A percentile compares a stretch with the other conserved stretches of the same genome.
These are phyloP conservation scores for Aspergillus haitiensis DNA, from an alignment of 495 filamentous ascomycete genomes.

Conservation along the genomic window DNA sequence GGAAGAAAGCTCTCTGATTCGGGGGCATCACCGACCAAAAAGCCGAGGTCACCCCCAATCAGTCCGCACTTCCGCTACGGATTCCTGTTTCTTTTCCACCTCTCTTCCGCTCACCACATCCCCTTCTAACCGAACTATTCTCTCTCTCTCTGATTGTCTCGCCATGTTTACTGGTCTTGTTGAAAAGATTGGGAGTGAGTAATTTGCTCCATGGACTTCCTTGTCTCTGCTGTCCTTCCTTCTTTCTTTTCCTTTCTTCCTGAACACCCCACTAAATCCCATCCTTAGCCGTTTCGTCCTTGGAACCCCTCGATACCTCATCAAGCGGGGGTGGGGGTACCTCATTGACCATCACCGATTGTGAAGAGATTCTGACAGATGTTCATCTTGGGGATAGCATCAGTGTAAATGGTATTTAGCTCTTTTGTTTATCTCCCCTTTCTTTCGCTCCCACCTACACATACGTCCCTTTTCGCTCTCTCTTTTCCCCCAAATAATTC, in stretches of 20 bases:
- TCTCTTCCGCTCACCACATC: constrained; percentile 24
- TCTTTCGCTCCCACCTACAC: too few relatives aligned
- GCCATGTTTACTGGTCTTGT: constrained; percentile 97
- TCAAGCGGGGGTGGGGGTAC: constrained; percentile 71
- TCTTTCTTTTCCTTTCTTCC: too few relatives aligned
- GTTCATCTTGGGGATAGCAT: constrained; percentile 90
- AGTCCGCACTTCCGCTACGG: constrained; percentile 17
- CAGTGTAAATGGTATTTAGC: constrained; percentile 73
- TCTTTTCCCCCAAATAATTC: not conserved
- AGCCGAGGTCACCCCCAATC: constrained; percentile 33
- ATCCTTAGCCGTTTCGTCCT: constrained; percentile 69
- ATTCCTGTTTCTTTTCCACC: constrained; percentile 15
- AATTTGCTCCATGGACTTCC: not conserved
- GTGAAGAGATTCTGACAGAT: constrained; percentile 73
- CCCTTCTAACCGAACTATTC: constrained; percentile 7
- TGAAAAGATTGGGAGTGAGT: constrained; percentile 87
- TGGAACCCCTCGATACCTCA: constrained; percentile 76
- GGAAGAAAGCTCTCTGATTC: constrained; percentile 12
- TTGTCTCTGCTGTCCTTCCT: too few relatives aligned
- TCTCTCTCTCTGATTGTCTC: constrained; percentile 8
- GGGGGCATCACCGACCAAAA: constrained; percentile 21
- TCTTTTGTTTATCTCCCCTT: not conserved
- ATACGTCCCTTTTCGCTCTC: too few relatives aligned
- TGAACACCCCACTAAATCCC: constrained; percentile 16
- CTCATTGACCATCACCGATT: constrained; percentile 80